Base-by-base conservation (phyloP, 129 eudicot species). In the Scalesia atractyloides region DNA sequence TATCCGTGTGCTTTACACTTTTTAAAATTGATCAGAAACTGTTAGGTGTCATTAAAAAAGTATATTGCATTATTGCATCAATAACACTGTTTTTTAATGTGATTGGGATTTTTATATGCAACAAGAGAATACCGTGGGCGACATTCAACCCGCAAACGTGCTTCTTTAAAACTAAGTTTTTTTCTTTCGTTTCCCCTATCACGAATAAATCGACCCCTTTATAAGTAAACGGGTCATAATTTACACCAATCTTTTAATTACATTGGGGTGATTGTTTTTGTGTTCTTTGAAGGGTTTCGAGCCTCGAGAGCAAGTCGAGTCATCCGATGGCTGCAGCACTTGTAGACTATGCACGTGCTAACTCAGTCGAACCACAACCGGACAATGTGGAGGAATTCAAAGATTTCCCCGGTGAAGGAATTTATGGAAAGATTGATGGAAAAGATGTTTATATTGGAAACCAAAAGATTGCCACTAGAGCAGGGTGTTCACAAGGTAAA, bases 251-350 rank as follows among this genome's bases (percentile, higher is more conserved):
- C 49, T 12, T 43, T 60, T 36, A 12, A 24, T 2, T 8, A 13
- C 43, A 51, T 33, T 18, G 13, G 62, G n/a, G 14, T 48, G 62
- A 60, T 11, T 66, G 1, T 11, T 37, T 68, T 0, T 13, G 3
- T 7, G 37, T 1, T 61, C 1, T 47, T 68, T 82, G 9, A 60
- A 93, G 98, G 98, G 85, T 89, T 64, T 82, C 98, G 15, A 93
- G 98, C 82, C 82, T 94, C 2, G 98, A 90, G 79, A 83, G 96
- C 80, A 90, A 88, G 84, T 90, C 98, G 7, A 86, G 92, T 73
- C 98, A 94, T 83, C 98, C 97, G 26, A 88, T 90, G 91, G 97
- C 96, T 33, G 91, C 87, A 43, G 96, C 96, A 20, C 68, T 94
- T 39, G 75, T 94, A 39, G 89, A 88, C 69, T 88, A 76, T 65